These are phyloP conservation scores for Kodamaea jinghongensis DNA, from an alignment of 805 yeast species.

Conservation along the genomic window DNA sequence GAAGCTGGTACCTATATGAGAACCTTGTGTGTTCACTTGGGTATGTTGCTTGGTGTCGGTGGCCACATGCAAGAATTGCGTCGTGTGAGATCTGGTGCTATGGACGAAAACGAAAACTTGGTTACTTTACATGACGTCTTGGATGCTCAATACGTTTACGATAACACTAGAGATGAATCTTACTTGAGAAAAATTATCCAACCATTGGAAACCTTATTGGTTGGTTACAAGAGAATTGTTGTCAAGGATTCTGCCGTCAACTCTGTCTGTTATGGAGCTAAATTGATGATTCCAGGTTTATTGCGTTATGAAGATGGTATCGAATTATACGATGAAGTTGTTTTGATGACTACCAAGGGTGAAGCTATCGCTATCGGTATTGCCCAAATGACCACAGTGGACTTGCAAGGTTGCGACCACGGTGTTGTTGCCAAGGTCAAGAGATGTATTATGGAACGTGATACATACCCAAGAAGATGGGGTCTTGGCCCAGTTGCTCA, in stretches of 20 bases:
- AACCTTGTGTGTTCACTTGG: conserved; percentile 97
- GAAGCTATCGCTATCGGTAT: conserved; percentile 98
- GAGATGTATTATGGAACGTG: conserved; percentile 99
- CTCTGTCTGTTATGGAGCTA: conserved; percentile 98
- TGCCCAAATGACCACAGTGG: conserved; percentile 98
- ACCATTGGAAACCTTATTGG: conserved; percentile 89
- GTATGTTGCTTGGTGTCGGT: conserved; percentile 97
- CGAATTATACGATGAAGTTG: conserved; percentile 96
- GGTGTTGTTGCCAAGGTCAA: conserved; percentile 98
- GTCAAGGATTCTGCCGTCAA: conserved; percentile 93
- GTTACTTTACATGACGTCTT: conserved; percentile 96
- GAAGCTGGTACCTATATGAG: conserved; percentile 99
- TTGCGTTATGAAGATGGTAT: conserved; percentile 97
- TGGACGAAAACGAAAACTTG: conserved; percentile 84
- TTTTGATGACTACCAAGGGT: conserved; percentile 97
- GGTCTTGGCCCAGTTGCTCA: conserved; percentile 98
- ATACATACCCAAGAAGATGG: conserved; percentile 99
- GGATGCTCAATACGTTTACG: conserved; percentile 98
- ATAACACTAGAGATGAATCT: conserved; percentile 94
- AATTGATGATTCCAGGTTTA: conserved; percentile 97
- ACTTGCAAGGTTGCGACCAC: conserved; percentile 93
- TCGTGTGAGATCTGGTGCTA: conserved; percentile 97
- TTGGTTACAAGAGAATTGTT: conserved; percentile 95
- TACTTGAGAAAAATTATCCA: conserved; percentile 90
- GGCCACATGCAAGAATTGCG: conserved; percentile 99